Conservation (phyloP, 2,329 filamentous ascomycete genomes). For the Leptographium lundbergii region DNA sequence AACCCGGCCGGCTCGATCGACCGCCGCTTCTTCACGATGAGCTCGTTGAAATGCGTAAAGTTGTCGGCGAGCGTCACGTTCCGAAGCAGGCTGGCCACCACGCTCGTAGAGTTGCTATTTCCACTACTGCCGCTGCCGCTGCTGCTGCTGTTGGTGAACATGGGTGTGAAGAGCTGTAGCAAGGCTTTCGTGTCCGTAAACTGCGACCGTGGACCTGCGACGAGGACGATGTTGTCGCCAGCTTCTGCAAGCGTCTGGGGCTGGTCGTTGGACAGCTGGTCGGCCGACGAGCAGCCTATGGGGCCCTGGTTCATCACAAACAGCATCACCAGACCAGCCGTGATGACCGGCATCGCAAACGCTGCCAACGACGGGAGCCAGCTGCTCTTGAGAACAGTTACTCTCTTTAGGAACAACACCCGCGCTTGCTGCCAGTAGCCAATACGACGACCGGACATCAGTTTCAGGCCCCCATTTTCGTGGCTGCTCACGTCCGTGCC, state of each 20-base stretch:
- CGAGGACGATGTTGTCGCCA: slow-evolving; percentile 22
- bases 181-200: slow-evolving; percentile 21
- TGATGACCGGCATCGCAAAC: slow-evolving; percentile 64
- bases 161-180: slow-evolving; percentile 24
- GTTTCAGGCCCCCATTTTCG: slow-evolving; percentile 27
- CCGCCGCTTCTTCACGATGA: slow-evolving; percentile 47
- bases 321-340: slow-evolving; percentile 65
- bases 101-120: neutral
- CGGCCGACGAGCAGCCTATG: slow-evolving; percentile 37
- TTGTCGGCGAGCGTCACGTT: slow-evolving; percentile 45
- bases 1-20: slow-evolving; percentile 68
- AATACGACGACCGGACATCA: slow-evolving; percentile 57
- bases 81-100: slow-evolving; percentile 2
- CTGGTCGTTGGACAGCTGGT: slow-evolving; percentile 30
- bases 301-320: slow-evolving; percentile 50
- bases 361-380: slow-evolving; percentile 65
- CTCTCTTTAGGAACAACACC: slow-evolving; percentile 67
- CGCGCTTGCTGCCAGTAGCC: slow-evolving; percentile 56
- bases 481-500: neutral
- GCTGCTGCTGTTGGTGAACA: slow-evolving; percentile 17
- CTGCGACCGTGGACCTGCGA: slow-evolving; percentile 31
- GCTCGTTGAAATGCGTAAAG: slow-evolving; percentile 54
- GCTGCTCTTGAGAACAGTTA: slow-evolving; percentile 66
- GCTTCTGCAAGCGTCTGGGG: slow-evolving; percentile 26
- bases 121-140: slow-evolving; percentile 6